phyloP scores from a whole-genome alignment of 345 rosid species.

The Laguncularia racemosa region DNA sequence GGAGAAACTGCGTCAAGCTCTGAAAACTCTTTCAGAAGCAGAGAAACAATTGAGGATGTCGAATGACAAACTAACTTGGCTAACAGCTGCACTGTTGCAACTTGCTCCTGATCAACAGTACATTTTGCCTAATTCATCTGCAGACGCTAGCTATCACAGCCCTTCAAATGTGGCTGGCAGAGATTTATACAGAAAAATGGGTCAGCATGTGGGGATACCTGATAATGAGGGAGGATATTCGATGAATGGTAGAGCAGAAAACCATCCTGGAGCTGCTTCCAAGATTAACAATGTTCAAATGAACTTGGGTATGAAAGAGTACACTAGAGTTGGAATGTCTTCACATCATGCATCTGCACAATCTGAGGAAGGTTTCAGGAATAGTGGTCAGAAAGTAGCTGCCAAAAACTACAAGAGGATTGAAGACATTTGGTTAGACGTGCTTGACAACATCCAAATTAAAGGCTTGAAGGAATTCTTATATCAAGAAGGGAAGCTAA shows the following conservation, averaged over 20 bases:
- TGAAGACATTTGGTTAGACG: conserved; percentile 87
- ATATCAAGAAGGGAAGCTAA: conserved; percentile 71
- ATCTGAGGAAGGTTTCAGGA: conserved; percentile 12
- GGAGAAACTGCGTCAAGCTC: conserved; percentile 91
- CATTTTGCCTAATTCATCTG: conserved; percentile 51
- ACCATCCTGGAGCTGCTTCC: conserved; percentile 23
- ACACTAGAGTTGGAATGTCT: conserved; percentile 23
- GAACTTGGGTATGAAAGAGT: conserved; percentile 26
- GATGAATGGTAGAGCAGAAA: conserved; percentile 26
- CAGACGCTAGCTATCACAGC: conserved; percentile 58
- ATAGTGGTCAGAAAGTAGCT: conserved; percentile 20
- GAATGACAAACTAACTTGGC: conserved; percentile 89
- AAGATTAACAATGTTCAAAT: conserved; percentile 13
- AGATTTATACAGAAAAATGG: conserved; percentile 26
- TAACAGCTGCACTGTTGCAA: conserved; percentile 94
- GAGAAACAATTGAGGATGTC: conserved; percentile 93
- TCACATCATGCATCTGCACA: conserved; percentile 21
- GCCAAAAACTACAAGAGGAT: conserved; percentile 34
- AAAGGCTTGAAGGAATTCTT: conserved; percentile 59
- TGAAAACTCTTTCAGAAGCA: conserved; percentile 91
- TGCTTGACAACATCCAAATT: conserved; percentile 49
- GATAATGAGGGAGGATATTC: conserved; percentile 27
- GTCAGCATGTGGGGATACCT: conserved; percentile 23
- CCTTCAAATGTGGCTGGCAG: conserved; percentile 34
- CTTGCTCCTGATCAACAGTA: conserved; percentile 98